Base-by-base conservation (phyloP, 495 filamentous ascomycete species). In the Penicillium soppii region DNA sequence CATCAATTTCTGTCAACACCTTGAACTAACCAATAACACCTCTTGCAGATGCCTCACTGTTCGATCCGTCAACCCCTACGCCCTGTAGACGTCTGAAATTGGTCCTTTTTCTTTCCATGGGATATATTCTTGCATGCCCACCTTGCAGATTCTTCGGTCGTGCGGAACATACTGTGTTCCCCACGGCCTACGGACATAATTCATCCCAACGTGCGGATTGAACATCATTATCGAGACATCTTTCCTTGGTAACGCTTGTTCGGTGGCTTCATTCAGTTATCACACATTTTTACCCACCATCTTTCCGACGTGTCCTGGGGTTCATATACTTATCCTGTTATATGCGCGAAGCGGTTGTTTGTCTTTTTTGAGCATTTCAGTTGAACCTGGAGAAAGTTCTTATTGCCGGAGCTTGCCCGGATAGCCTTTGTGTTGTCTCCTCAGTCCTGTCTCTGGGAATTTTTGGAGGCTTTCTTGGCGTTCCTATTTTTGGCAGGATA, bases 41-140 rank as follows among this genome's bases (percentile, higher is more conserved):
- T 15, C 20, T 43, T 39, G 23, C 54, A 97, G 92, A 45, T 98
- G 94, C 79, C 75, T 98, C 65, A 98, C 94, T 6, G 97, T 98
- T 65, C 91, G 94, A 45, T 96, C 94, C 22, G 79, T 98, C 57
- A 98, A 98, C 77, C 94, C 94, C 26, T 98, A 90, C 66, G 94
- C 94, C 56, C 80, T 98, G 51, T 98, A 69, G 54, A 59, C 54
- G 52, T 42, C 27, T 40, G 12, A 21, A 43, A 33, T 37, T 17
- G 49, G 48, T 35, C 38, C 27, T 44, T 46, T 53, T 52, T 58
- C 41, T 51, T 59, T 62, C 48, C 40, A 54, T 52, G 56, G 59
- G 43, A 58, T 47, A 65, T 65, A 61, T 65, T 58, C 47, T 61
- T 57, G 56, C 62, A 61, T 66, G 62, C 29, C 46, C 57, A 66